Evolutionary conservation across 2,329 filamentous ascomycete species (phyloP), one percentile per base, ranked within the genome.

Genomic region (Orbilia javanica): DNA sequence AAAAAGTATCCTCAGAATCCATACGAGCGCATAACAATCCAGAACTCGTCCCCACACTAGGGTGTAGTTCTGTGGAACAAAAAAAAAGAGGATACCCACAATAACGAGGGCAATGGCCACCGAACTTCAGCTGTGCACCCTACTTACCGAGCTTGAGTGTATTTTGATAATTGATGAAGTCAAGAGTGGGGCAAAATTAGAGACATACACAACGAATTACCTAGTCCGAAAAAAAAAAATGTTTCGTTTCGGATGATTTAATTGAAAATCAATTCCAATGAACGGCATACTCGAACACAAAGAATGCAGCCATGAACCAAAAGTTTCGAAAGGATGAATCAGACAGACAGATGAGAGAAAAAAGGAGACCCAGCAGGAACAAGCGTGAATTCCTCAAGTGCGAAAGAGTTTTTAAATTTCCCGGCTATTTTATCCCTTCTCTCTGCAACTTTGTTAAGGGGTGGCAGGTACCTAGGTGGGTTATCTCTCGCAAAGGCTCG

Each of bases 231-330:
- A 44, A 18, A 18, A 44, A 44, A 42, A 18, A 18, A 11, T 15
- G 63, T 36, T 68, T 68, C 44, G 71, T 75, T 75, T 75, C 71
- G 64, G 64, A 75, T 75, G 64, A 63, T 44, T 44, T n/a, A 20
- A 44, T 36, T 36, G 52, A 18, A 69, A 7, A 20, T 44, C 42
- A 20, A 44, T 60, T 75, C 34, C 55, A 69, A 55, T 11, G 42
- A 27, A 65, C 46, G 25, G 44, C 62, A 29, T 50, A 60, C 52
- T 22, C 62, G 36, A 11, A 52, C 53, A 20, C 4, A 29, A 44
- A 48, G 50, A 69, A 60, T 55, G 48, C 20, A 34, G n/a, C n/a
- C n/a, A n/a, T n/a, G n/a, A 29, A 36, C 11, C 15, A 20, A 31
- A 42, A 55, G 13, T 18, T 10, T 52, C 29, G 4, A 4, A 11